phyloP scores from a whole-genome alignment of 1,139 yeast genomes.

The Wickerhamomyces sp. region DNA sequence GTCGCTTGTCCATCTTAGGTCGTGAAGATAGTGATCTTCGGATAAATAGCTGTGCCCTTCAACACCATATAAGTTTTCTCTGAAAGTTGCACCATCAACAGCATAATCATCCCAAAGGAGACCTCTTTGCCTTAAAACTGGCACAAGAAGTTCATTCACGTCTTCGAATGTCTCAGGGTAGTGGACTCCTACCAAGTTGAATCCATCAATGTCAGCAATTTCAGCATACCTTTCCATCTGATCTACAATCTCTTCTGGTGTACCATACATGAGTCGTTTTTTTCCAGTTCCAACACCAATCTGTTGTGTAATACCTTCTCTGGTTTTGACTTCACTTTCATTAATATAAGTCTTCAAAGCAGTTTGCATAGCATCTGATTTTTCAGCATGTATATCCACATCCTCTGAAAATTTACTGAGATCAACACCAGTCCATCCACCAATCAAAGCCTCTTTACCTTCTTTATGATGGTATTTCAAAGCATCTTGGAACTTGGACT shows the following conservation, averaged over 20 bases:
- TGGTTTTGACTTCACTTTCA: slow-evolving; percentile 1
- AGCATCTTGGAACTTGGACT: slow-evolving; percentile 21
- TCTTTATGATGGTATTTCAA: slow-evolving; percentile 23
- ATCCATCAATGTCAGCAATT: slow-evolving; percentile 32
- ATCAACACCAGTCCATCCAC: slow-evolving; percentile 32
- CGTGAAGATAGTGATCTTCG: neutral
- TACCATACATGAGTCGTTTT: slow-evolving; percentile 17
- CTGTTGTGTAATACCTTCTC: neutral
- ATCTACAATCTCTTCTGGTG: slow-evolving; percentile 29
- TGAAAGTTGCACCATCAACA: slow-evolving; percentile 11
- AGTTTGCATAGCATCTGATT: neutral
- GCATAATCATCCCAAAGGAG: slow-evolving; percentile 27
- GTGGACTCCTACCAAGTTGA: slow-evolving; percentile 29
- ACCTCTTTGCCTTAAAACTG: slow-evolving; percentile 29
- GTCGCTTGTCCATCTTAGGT: neutral
- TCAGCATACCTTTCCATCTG: slow-evolving; percentile 30
- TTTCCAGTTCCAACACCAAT: slow-evolving; percentile 9
- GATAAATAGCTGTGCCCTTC: neutral
- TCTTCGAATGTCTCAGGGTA: slow-evolving; percentile 30
- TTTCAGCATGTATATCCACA: slow-evolving; percentile 26
- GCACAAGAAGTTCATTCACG: slow-evolving; percentile 28
- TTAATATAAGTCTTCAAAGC: neutral
- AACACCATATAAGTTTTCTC: slow-evolving; percentile 6
- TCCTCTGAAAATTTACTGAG: slow-evolving; percentile 17
- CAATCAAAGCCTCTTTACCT: slow-evolving; percentile 28